A percentile compares a stretch with the other conserved stretches of the same genome.
Conservation (phyloP, 306 rosid species). For the Bauhinia variegata region DNA sequence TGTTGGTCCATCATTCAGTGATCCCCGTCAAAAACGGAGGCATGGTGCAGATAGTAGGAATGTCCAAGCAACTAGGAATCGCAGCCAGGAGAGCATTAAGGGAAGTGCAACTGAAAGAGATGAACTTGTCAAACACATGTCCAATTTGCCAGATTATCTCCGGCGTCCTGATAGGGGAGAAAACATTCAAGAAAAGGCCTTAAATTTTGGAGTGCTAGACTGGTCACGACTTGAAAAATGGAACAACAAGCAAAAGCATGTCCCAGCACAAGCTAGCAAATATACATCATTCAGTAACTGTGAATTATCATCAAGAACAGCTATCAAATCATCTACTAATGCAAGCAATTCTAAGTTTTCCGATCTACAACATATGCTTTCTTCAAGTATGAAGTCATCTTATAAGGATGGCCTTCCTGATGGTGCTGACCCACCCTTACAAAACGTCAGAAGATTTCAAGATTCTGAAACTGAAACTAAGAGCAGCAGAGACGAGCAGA, state of each 20-base stretch:
- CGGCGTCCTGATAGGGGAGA: conserved; percentile 57
- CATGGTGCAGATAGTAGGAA: conserved; percentile 37
- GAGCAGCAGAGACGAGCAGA: conserved; percentile 45
- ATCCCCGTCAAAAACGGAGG: conserved; percentile 36
- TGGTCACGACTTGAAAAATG: conserved; percentile 84
- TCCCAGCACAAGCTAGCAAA: conserved; percentile 41
- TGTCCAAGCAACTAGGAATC: conserved; percentile 23
- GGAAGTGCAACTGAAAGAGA: conserved; percentile 54
- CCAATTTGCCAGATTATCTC: conserved; percentile 81
- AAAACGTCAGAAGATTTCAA: conserved; percentile 40
- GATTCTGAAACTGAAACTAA: conserved; percentile 47
- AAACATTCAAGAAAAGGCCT: conserved; percentile 63
- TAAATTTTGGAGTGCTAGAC: conserved; percentile 91
- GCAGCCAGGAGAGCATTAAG: conserved; percentile 38
- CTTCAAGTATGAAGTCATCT: conserved; percentile 45
- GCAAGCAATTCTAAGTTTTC: conserved; percentile 34
- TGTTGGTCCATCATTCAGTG: conserved; percentile 40
- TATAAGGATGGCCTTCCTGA: conserved; percentile 39
- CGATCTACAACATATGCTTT: conserved; percentile 32
- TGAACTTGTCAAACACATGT: conserved; percentile 92
- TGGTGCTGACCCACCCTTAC: conserved; percentile 39
- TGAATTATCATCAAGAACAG: conserved; percentile 40
- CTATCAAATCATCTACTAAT: conserved; percentile 39
- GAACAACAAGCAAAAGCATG: conserved; percentile 57
- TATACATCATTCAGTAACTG: conserved; percentile 41